These are phyloP conservation scores for Maudiozyma saulgeensis DNA, from an alignment of 805 yeast genomes.

Conservation along the genomic window DNA sequence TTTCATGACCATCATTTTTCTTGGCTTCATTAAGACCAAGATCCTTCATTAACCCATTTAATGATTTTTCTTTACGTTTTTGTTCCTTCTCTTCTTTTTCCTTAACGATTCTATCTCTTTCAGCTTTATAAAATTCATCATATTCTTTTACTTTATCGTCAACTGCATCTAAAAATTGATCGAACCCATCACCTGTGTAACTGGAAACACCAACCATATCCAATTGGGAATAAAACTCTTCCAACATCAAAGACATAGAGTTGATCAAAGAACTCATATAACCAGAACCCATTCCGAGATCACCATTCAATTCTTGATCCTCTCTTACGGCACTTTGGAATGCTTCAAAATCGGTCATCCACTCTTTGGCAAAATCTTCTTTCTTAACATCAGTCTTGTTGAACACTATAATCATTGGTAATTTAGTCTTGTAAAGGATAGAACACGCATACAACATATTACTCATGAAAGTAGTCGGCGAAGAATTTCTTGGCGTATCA, in stretches of 20 bases:
- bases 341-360: slow-evolving; percentile 95
- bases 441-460: slow-evolving; percentile 98
- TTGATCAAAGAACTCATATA: slow-evolving; percentile 91
- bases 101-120: slow-evolving; percentile 71
- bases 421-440: slow-evolving; percentile 85
- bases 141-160: slow-evolving; percentile 84
- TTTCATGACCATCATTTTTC: slow-evolving; percentile 23
- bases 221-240: slow-evolving; percentile 86
- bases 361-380: slow-evolving; percentile 80
- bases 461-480: slow-evolving; percentile 95
- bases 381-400: slow-evolving; percentile 86
- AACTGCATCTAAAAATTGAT: slow-evolving; percentile 77
- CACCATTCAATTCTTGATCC: slow-evolving; percentile 56
- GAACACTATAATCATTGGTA: slow-evolving; percentile 94
- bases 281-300: slow-evolving; percentile 52
- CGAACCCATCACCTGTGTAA: slow-evolving; percentile 89
- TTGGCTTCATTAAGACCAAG: slow-evolving; percentile 47
- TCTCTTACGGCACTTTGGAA: slow-evolving; percentile 71
- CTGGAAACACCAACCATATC: slow-evolving; percentile 92
- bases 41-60: slow-evolving; percentile 75
- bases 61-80: slow-evolving; percentile 57
- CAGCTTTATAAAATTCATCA: slow-evolving; percentile 70
- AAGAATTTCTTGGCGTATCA: slow-evolving; percentile 89
- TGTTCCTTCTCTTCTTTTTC: slow-evolving; percentile 71
- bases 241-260: slow-evolving; percentile 91